Evolutionary conservation across 164 flowering plant genomes (phyloP).

Genomic region (Dillenia suffruticosa): DNA sequence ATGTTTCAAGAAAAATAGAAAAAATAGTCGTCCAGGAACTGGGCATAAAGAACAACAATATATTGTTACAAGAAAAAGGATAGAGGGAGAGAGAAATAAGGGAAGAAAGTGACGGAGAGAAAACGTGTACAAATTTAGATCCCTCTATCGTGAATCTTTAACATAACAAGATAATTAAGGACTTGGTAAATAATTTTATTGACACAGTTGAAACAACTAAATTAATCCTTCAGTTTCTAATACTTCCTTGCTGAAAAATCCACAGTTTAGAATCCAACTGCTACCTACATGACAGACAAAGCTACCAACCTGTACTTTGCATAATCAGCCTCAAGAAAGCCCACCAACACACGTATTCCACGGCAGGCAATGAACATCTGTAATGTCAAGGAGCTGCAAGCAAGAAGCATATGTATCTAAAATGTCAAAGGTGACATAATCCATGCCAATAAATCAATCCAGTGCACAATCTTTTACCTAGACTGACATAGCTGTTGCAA

Average conservation of each 20-base stretch:
- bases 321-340: conserved; percentile 96
- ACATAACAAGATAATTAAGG: too few relatives aligned
- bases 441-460: background rate
- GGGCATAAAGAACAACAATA: too few relatives aligned
- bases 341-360: conserved; percentile 93
- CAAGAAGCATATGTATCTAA: conserved; percentile 8
- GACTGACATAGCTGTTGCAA: conserved; percentile 98
- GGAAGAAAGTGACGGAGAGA: too few relatives aligned
- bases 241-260: too few relatives aligned
- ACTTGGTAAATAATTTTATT: too few relatives aligned
- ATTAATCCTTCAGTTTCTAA: too few relatives aligned
- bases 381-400: conserved; percentile 80
- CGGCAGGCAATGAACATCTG: conserved; percentile 98
- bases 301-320: conserved; percentile 81
- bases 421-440: background rate
- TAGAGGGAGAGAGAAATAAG: too few relatives aligned
- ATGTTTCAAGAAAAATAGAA: background rate
- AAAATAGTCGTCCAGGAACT: background rate
- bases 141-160: too few relatives aligned
- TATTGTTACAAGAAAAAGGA: background rate
- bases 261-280: too few relatives aligned
- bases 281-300: background rate
- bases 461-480: conserved; percentile 41
- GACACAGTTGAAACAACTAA: too few relatives aligned
- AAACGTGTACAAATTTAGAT: too few relatives aligned